Percentiles rank a stretch among this genome's conserved stretches.
Conservation (phyloP, 768 basidiomycete genomes). For the Kwoniella dejecticola region DNA sequence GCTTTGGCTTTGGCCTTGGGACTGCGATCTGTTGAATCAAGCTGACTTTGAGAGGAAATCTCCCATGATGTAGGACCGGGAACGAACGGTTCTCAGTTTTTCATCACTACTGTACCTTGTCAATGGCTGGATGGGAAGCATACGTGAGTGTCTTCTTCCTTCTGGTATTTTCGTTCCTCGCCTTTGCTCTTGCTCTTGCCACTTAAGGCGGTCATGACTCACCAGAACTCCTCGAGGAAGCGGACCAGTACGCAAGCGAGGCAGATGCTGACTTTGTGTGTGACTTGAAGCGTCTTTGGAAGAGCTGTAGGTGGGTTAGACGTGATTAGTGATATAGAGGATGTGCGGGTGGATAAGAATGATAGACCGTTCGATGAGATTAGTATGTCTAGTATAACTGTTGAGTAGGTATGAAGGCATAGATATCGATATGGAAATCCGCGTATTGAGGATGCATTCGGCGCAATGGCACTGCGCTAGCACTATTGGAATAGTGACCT, state of each 20-base stretch:
- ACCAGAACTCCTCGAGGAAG: no score
- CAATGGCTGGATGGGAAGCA: conserved; percentile 77
- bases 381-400: conserved; percentile 62
- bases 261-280: background rate
- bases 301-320: conserved; percentile 83
- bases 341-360: conserved; percentile 56
- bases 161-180: background rate
- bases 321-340: conserved; percentile 83
- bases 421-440: background rate
- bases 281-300: conserved; percentile 74
- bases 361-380: conserved; percentile 94
- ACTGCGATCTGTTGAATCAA: no score
- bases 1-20: no score
- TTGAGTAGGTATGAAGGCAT: conserved; percentile 9
- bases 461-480: background rate
- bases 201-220: no score
- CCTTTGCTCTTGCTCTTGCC: no score
- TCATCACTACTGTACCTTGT: conserved; percentile 91
- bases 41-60: conserved; percentile 18
- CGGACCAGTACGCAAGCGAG: background rate
- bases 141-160: conserved; percentile 48
- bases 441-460: background rate
- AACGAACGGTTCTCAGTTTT: conserved; percentile 97
- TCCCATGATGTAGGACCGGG: conserved; percentile 66
- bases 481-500: no score